Conservation (phyloP, 2,329 filamentous ascomycete species). For the Talaromyces rugulosus region DNA sequence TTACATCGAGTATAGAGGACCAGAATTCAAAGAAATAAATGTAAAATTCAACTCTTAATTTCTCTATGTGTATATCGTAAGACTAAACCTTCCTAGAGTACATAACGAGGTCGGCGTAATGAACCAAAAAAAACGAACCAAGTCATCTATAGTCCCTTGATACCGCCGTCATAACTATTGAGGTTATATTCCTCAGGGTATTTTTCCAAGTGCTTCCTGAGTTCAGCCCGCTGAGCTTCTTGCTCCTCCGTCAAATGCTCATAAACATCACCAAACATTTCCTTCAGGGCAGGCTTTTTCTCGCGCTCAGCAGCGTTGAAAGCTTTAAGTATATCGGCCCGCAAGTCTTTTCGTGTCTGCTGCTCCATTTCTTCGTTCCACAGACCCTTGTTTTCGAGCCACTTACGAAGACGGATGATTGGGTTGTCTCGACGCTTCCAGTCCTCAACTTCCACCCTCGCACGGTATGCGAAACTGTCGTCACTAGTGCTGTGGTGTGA, state of each 20-base stretch:
- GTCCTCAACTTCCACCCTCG: conserved; percentile 87
- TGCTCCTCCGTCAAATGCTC: conserved; percentile 79
- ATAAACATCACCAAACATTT: conserved; percentile 80
- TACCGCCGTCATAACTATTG: conserved; percentile 68
- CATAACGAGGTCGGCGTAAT: not conserved
- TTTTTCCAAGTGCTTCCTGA: conserved; percentile 71
- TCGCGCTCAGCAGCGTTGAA: conserved; percentile 67
- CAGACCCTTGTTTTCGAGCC: conserved; percentile 74
- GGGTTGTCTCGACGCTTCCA: conserved; percentile 91
- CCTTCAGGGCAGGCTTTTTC: conserved; percentile 51
- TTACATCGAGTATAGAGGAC: not conserved
- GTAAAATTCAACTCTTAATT: not conserved
- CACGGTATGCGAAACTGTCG: conserved; percentile 93
- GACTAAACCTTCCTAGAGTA: not conserved
- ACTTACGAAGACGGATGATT: conserved; percentile 79
- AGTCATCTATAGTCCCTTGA: conserved; percentile 52
- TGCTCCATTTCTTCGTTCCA: conserved; percentile 86
- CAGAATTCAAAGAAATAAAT: not conserved
- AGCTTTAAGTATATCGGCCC: conserved; percentile 74
- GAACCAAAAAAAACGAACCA: not conserved
- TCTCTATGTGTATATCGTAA: not conserved
- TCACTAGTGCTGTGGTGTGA: conserved; percentile 96
- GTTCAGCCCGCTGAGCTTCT: conserved; percentile 67
- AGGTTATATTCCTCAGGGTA: conserved; percentile 94
- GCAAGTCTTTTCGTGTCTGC: conserved; percentile 59